These are phyloP conservation scores for Trichoderma pleuroti DNA, from an alignment of 2,329 filamentous ascomycete species.

Conservation along the genomic window DNA sequence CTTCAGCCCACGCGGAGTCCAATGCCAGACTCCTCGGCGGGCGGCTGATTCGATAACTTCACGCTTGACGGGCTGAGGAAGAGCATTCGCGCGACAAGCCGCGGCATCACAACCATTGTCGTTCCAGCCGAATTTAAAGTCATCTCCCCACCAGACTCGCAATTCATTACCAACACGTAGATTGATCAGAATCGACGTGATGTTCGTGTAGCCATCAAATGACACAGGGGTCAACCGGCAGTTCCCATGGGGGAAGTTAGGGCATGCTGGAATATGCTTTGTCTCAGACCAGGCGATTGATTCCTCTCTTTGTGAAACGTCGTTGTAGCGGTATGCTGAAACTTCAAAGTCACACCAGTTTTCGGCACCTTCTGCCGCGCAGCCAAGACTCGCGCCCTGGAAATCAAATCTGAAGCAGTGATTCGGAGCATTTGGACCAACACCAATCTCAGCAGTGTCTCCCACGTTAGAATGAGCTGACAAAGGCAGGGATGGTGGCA, in stretches of 20 bases:
- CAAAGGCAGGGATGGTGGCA: constrained; percentile 35
- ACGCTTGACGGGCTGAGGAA: constrained; percentile 31
- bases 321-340: constrained; percentile 40
- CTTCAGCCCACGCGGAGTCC: constrained; percentile 32
- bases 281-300: constrained; percentile 40
- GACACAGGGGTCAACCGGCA: constrained; percentile 36
- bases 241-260: constrained; percentile 32
- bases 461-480: constrained; percentile 25
- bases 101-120: constrained; percentile 41
- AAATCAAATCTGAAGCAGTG: constrained; percentile 41
- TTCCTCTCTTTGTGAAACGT: constrained; percentile 31
- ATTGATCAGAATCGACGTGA: constrained; percentile 39
- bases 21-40: constrained; percentile 34
- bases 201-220: constrained; percentile 37
- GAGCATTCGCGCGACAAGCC: constrained; percentile 31
- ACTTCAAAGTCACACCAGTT: constrained; percentile 42
- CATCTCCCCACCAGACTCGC: constrained; percentile 42
- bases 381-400: constrained; percentile 38
- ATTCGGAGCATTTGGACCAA: constrained; percentile 36
- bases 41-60: constrained; percentile 32
- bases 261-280: constrained; percentile 38
- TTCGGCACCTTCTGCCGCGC: constrained; percentile 34
- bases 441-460: constrained; percentile 39
- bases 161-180: constrained; percentile 37
- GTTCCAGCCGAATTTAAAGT: constrained; percentile 40